A percentile compares a stretch with the other conserved stretches of the same genome.
Evolutionary conservation across 257 asterid species (phyloP).

Genomic region (Scutellaria galericulata): DNA sequence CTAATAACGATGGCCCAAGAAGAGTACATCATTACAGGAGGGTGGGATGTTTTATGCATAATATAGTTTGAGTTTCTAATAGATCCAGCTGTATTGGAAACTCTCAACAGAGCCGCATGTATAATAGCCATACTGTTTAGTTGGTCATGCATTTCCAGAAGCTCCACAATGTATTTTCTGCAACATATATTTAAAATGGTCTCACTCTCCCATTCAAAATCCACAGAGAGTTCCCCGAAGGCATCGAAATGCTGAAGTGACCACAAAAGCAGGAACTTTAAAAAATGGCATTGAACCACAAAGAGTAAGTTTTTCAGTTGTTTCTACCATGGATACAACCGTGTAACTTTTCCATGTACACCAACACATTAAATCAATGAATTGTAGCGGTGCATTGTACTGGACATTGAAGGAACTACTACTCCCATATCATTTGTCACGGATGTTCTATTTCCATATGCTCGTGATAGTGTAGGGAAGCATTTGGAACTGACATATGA

Average conservation of each 20-base stretch:
- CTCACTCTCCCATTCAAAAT: constrained; percentile 71
- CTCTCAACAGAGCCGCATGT: no score
- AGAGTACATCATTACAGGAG: no score
- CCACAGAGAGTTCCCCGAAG: constrained; percentile 36
- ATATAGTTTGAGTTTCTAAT: no score
- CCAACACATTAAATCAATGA: constrained; percentile 20
- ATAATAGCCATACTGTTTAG: no score
- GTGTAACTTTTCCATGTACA: background rate
- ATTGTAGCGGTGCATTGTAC: constrained; percentile 78
- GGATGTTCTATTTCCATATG: constrained; percentile 93
- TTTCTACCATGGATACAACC: background rate
- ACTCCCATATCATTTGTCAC: constrained; percentile 93
- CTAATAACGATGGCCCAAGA: no score
- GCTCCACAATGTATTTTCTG: constrained; percentile 35
- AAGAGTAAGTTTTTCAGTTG: constrained; percentile 53
- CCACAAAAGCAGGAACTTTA: constrained; percentile 34
- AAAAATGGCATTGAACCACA: constrained; percentile 47
- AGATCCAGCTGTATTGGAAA: no score
- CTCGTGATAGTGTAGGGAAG: constrained; percentile 86
- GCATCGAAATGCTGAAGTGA: constrained; percentile 36
- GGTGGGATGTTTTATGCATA: no score
- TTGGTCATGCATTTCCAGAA: no score
- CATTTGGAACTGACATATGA: constrained; percentile 85
- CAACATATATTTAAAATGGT: constrained; percentile 88
- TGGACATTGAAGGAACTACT: constrained; percentile 98